A percentile compares a stretch with the other conserved stretches of the same genome.
Evolutionary conservation across 2,329 filamentous ascomycete genomes (phyloP).

Genomic region (Monilinia fructicola): DNA sequence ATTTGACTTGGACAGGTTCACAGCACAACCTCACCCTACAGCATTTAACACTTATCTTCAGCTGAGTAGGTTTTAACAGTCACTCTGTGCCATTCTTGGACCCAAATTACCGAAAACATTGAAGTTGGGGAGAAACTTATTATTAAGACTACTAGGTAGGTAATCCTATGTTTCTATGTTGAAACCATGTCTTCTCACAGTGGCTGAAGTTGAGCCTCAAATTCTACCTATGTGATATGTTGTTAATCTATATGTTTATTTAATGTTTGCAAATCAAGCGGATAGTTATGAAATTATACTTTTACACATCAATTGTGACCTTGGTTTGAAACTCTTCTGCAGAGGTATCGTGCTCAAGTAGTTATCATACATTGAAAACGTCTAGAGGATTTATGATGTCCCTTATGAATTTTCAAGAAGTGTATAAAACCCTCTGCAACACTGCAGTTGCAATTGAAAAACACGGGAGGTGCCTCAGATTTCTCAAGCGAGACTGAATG

Average conservation of each 20-base stretch:
- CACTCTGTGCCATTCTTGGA: not conserved
- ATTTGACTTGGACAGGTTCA: no score
- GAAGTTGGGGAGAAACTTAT: not conserved
- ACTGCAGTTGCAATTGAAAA: not conserved
- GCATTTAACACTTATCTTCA: no score
- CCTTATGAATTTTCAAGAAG: not conserved
- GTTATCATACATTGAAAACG: not conserved
- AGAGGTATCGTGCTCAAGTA: not conserved
- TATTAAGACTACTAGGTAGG: no score
- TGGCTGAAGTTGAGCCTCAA: not conserved
- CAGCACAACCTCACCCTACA: no score
- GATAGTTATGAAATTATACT: not conserved
- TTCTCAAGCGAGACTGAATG: not conserved
- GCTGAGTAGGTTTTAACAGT: not conserved
- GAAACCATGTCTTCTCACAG: not conserved
- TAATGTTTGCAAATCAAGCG: not conserved
- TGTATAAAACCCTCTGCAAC: not conserved
- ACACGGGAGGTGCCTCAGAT: not conserved
- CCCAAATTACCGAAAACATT: not conserved
- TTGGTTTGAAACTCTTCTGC: not conserved
- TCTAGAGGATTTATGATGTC: not conserved
- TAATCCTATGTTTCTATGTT: not conserved
- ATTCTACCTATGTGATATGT: not conserved
- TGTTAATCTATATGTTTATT: not conserved
- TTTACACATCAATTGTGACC: not conserved